A percentile compares a stretch with the other conserved stretches of the same genome.
These are phyloP conservation scores for Stagonosporopsis tanaceti DNA, from an alignment of 2,329 filamentous ascomycete genomes.

Conservation along the genomic window DNA sequence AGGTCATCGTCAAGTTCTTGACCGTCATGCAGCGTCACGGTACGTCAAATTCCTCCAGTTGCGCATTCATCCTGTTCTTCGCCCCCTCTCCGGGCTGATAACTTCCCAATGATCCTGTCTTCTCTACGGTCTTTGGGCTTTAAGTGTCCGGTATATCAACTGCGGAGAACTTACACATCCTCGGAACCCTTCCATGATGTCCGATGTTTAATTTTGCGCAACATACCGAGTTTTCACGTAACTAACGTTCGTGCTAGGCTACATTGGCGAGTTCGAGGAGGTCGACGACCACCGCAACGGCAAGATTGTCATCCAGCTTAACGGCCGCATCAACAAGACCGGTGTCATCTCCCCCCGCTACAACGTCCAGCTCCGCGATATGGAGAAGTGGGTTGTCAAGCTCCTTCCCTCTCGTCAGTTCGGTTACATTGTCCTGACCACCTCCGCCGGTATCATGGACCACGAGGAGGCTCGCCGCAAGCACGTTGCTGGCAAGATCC, in stretches of 20 bases:
- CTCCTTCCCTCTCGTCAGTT: slow-evolving; percentile 99
- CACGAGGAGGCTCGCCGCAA: slow-evolving; percentile 99
- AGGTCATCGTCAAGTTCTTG: slow-evolving; percentile 99
- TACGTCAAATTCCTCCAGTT: slow-evolving; percentile 64
- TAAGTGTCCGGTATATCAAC: slow-evolving; percentile 98
- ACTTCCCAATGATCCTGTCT: slow-evolving; percentile 95
- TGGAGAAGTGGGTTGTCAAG: slow-evolving; percentile 99
- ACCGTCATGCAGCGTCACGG: slow-evolving; percentile 99
- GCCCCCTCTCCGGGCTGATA: slow-evolving; percentile 88
- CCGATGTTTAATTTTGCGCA: slow-evolving; percentile 92
- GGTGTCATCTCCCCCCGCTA: slow-evolving; percentile 99
- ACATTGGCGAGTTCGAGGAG: slow-evolving; percentile 99
- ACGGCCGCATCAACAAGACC: slow-evolving; percentile 98
- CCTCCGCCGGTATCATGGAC: slow-evolving; percentile 99
- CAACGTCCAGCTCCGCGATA: slow-evolving; percentile 96
- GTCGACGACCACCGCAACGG: slow-evolving; percentile 99
- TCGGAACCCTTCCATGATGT: slow-evolving; percentile 77
- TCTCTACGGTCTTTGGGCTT: slow-evolving; percentile 94
- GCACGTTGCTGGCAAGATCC: slow-evolving; percentile 99
- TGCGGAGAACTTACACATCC: slow-evolving; percentile 98
- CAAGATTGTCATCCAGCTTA: slow-evolving; percentile 99
- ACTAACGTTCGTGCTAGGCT: slow-evolving; percentile 66
- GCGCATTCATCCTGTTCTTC: slow-evolving; percentile 23
- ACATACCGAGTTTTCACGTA: slow-evolving; percentile 71
- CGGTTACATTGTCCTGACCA: slow-evolving; percentile 98